phyloP scores from a whole-genome alignment of 169 alveolate species.

The Plasmodium ovale region DNA sequence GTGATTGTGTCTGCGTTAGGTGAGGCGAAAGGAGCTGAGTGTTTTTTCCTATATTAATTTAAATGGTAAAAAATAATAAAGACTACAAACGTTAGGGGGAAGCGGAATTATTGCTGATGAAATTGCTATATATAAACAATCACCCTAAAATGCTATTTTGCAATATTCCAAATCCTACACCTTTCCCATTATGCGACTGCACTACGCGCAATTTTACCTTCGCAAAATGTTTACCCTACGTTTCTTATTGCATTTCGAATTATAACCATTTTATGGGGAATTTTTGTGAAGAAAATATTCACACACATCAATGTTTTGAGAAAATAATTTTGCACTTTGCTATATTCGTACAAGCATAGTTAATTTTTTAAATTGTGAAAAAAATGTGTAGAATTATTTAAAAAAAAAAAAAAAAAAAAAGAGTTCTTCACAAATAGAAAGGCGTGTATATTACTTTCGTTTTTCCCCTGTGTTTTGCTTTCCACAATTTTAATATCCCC shows the following conservation, averaged over 20 bases:
- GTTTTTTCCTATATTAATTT: not conserved
- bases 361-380: too few relatives aligned
- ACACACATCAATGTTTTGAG: not conserved
- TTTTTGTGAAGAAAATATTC: too few relatives aligned
- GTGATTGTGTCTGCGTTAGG: not conserved
- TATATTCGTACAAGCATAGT: not conserved
- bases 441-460: not conserved
- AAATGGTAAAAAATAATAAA: conserved; percentile 8
- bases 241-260: not conserved
- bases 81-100: conserved; percentile 5
- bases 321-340: too few relatives aligned
- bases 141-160: not conserved
- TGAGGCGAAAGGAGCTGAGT: not conserved
- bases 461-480: too few relatives aligned
- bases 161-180: too few relatives aligned
- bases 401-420: conserved; percentile 11
- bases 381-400: not conserved
- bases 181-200: too few relatives aligned
- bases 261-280: not conserved
- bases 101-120: too few relatives aligned
- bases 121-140: not conserved
- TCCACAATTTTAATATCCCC: too few relatives aligned
- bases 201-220: too few relatives aligned
- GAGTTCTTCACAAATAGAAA: not conserved
- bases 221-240: not conserved